Conservation (phyloP, 2,329 filamentous ascomycete species). For the Pseudocercospora ulei region DNA sequence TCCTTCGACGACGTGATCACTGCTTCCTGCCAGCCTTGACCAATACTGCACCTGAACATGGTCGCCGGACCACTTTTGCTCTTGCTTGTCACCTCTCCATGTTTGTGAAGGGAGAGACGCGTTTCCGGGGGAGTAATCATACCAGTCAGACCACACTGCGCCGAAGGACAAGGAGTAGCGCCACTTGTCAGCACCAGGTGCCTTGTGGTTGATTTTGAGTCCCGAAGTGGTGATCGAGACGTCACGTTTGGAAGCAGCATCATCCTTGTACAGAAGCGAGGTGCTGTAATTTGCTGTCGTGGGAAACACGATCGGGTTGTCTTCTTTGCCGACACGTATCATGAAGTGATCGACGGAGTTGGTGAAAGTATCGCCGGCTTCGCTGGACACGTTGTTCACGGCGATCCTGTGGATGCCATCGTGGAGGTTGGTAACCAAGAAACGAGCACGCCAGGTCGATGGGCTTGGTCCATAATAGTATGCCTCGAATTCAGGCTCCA, state of each 20-base stretch:
- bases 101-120: slow-evolving; percentile 41
- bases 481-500: slow-evolving; percentile 35
- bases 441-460: slow-evolving; percentile 47
- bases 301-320: slow-evolving; percentile 54
- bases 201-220: slow-evolving; percentile 49
- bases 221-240: slow-evolving; percentile 33
- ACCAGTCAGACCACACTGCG: slow-evolving; percentile 51
- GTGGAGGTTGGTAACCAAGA: slow-evolving; percentile 47
- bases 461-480: slow-evolving; percentile 46
- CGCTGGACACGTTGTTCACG: slow-evolving; percentile 46
- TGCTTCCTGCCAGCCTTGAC: slow-evolving; percentile 50
- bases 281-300: slow-evolving; percentile 50
- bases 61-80: slow-evolving; percentile 52
- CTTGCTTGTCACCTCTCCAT: slow-evolving; percentile 49
- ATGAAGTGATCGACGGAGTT: slow-evolving; percentile 52
- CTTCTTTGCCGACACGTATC: slow-evolving; percentile 48
- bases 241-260: slow-evolving; percentile 22
- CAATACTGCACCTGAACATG: slow-evolving; percentile 57
- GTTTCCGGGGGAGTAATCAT: slow-evolving; percentile 46
- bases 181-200: slow-evolving; percentile 53
- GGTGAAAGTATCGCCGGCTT: slow-evolving; percentile 39
- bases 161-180: slow-evolving; percentile 56
- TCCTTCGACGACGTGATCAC: slow-evolving; percentile 51
- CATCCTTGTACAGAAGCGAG: slow-evolving; percentile 42
- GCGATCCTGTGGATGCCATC: slow-evolving; percentile 54